Base-by-base conservation (phyloP, 2,329 filamentous ascomycete species). In the Nothophoma quercina region DNA sequence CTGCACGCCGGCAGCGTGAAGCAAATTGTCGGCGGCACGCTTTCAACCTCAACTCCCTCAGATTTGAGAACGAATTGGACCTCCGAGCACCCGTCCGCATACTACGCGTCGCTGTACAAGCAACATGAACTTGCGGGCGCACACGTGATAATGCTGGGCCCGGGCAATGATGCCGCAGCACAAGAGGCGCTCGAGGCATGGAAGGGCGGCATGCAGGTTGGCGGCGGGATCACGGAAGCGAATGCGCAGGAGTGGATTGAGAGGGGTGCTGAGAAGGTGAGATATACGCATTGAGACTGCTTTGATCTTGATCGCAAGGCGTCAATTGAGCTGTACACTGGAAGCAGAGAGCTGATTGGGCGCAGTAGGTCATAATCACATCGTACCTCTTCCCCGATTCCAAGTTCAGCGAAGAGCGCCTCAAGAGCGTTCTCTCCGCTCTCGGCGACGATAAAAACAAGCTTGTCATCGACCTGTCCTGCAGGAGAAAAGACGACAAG, bases 1-100 rank as follows among this genome's bases (percentile, higher is more conserved):
- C 85, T 99, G 45, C 95, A 99, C 75, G 88, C 93, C n/a, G 95
- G 95, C 12, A 88, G 93, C 72, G 95, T 99, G 54, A 99, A 99
- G 80, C 95, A 99, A 76, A 99, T 99, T 65, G 93, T 99, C 32
- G 95, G 95, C 64, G 93, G 95, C 54, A 98, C 95, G 1, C 84
- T 99, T 57, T 73, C 69, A 22, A 67, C 65, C 7, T 67, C 65
- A 3, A 62, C 65, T 1, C 64, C 68, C 12, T 53, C 61, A 38
- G 51, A 66, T 6, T 83, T 98, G 50, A 89, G 91, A 78, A 98
- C 93, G 39, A 99, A 99, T 77, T 93, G 91, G 78, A 88, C 96
- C 56, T 97, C 95, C 8, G 84, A 87, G 40, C 87, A 93, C 56
- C 89, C 93, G 8, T 86, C 95, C 2, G 84, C 85, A 4, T 83